Conservation (phyloP, 1,284 basidiomycete genomes). For the Sporisorium iseilematis-ciliati region DNA sequence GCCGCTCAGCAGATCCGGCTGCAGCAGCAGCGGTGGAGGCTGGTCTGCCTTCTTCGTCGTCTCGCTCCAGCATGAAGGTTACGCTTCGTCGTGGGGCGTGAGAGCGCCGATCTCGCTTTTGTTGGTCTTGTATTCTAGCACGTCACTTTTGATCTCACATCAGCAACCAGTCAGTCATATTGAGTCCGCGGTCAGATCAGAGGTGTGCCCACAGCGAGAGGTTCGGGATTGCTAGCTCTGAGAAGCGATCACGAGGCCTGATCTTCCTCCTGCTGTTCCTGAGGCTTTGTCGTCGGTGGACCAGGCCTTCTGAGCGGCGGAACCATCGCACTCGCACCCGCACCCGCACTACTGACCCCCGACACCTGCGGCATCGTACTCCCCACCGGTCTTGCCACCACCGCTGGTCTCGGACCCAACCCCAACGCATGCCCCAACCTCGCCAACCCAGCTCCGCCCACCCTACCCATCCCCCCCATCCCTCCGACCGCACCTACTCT, state of each 20-base stretch:
- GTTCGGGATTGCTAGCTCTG: too few species aligned
- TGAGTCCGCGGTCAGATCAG: not conserved
- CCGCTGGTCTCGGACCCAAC: conserved; percentile 4
- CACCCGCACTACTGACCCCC: too few species aligned
- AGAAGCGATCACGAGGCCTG: not conserved
- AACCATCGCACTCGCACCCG: not conserved
- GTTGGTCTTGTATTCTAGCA: conserved; percentile 14
- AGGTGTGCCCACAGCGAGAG: too few species aligned
- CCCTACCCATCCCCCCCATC: conserved; percentile 6
- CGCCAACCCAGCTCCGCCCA: not conserved
- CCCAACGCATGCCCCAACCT: conserved; percentile 16
- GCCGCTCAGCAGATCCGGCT: conserved; percentile 7
- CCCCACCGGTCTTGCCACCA: not conserved
- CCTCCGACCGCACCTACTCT: conserved; percentile 3
- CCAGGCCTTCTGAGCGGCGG: conserved; percentile 8
- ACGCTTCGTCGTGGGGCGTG: conserved; percentile 30
- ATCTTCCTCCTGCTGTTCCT: not conserved
- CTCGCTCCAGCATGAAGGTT: conserved; percentile 39
- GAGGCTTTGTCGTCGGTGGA: not conserved
- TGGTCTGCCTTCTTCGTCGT: conserved; percentile 7
- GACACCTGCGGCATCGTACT: not conserved
- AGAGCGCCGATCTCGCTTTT: not conserved
- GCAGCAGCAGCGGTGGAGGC: conserved; percentile 8
- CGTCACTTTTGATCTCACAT: not conserved
- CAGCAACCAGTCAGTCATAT: not conserved